Conservation (phyloP, 208 protist species). For the Crithidia acanthocephali region DNA sequence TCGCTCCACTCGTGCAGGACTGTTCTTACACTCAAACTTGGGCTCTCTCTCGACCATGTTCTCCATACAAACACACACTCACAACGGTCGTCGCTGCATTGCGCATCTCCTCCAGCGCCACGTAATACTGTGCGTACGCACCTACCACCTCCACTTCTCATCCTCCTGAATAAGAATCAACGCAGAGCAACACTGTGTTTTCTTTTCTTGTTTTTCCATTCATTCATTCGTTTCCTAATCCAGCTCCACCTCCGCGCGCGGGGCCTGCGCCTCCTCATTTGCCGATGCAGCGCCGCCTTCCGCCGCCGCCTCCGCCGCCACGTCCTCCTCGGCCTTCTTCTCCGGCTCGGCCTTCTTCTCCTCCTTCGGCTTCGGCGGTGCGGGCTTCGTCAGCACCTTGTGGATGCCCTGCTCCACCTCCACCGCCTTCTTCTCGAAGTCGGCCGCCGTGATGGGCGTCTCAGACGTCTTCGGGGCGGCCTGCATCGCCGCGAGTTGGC, state of each 20-base stretch:
- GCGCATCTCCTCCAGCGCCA: no score
- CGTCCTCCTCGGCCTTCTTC: constrained; percentile 36
- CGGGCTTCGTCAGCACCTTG: constrained; percentile 49
- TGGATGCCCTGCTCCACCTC: constrained; percentile 44
- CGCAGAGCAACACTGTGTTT: no score
- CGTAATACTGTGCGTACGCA: no score
- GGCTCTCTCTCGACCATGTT: background rate
- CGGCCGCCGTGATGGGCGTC: constrained; percentile 35
- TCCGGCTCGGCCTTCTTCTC: constrained; percentile 23
- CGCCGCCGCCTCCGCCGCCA: constrained; percentile 18
- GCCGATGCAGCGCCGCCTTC: constrained; percentile 14
- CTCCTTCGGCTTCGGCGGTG: constrained; percentile 61
- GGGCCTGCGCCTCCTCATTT: constrained; percentile 37
- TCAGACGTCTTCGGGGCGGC: constrained; percentile 53
- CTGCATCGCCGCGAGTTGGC: constrained; percentile 46
- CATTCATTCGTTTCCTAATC: constrained; percentile 44
- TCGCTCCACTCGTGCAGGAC: background rate
- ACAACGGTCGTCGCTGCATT: no score
- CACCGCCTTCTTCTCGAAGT: constrained; percentile 46
- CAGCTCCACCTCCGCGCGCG: constrained; percentile 28
- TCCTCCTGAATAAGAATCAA: no score
- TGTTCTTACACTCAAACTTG: background rate
- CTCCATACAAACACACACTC: background rate
- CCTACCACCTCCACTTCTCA: no score
- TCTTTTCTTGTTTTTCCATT: background rate